These are phyloP conservation scores for Phytopythium vexans DNA, from an alignment of 352 stramenopile genomes.

Conservation along the genomic window DNA sequence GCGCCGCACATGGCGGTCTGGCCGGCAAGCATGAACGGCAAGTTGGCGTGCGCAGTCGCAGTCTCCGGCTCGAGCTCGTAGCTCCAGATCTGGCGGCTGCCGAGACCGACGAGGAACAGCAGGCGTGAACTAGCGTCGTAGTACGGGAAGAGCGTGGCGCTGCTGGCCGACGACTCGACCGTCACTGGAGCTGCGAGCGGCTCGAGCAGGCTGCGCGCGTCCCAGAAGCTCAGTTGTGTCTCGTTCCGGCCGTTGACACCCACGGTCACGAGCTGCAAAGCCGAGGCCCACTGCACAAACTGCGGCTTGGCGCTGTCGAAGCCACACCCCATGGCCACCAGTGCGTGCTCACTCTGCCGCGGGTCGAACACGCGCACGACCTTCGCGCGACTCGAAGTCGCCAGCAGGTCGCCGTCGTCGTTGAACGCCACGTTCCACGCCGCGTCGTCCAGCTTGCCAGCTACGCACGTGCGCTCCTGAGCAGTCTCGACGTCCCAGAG, in stretches of 20 bases:
- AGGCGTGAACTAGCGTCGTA: slow-evolving; percentile 67
- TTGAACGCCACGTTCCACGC: slow-evolving; percentile 77
- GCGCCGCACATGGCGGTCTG: slow-evolving; percentile 50
- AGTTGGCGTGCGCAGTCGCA: slow-evolving; percentile 47
- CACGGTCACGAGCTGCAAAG: slow-evolving; percentile 43
- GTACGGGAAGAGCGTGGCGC: slow-evolving; percentile 49
- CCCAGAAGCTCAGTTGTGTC: slow-evolving; percentile 72
- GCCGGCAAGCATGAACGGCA: slow-evolving; percentile 56
- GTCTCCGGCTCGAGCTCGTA: slow-evolving; percentile 53
- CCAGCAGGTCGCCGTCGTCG: slow-evolving; percentile 53
- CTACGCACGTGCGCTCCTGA: slow-evolving; percentile 36
- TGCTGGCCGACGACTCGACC: slow-evolving; percentile 29
- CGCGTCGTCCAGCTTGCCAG: slow-evolving; percentile 65
- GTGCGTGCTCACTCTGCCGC: slow-evolving; percentile 34
- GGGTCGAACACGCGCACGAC: slow-evolving; percentile 77
- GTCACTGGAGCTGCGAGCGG: slow-evolving; percentile 36
- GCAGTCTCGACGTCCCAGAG: slow-evolving; percentile 75
- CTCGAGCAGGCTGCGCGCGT: slow-evolving; percentile 68
- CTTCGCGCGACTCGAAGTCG: slow-evolving; percentile 64
- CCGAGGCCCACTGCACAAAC: slow-evolving; percentile 58
- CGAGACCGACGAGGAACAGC: slow-evolving; percentile 64
- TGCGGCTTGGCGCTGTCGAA: slow-evolving; percentile 69
- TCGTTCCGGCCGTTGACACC: slow-evolving; percentile 59
- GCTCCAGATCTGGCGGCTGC: slow-evolving; percentile 70
- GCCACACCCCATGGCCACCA: slow-evolving; percentile 66